These are phyloP conservation scores for Silybum marianum DNA, from an alignment of 129 eudicot species.

Conservation along the genomic window DNA sequence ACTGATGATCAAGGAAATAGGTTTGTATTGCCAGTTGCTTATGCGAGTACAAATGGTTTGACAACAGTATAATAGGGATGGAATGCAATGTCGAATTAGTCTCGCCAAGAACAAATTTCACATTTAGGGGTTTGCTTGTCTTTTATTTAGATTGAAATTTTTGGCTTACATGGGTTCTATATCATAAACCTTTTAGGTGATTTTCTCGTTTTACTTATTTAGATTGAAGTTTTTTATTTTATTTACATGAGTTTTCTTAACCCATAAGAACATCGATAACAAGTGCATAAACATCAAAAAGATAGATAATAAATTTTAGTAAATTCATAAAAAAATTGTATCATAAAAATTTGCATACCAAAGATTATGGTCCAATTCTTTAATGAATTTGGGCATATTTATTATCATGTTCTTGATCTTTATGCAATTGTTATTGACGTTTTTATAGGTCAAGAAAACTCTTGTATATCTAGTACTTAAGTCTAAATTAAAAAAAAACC, in stretches of 20 bases:
- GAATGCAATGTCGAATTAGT: constrained; percentile 66
- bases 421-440: neutral
- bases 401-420: neutral
- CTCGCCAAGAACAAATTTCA: constrained; percentile 40
- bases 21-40: constrained; percentile 58
- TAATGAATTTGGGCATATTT: neutral
- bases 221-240: no score
- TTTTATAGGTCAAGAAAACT: neutral
- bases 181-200: no score
- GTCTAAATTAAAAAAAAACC: neutral
- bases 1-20: constrained; percentile 85
- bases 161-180: no score
- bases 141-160: no score
- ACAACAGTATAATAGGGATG: constrained; percentile 57
- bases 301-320: no score
- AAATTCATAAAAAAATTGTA: no score
- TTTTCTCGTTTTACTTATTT: no score
- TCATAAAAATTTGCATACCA: neutral
- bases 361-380: neutral
- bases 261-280: no score
- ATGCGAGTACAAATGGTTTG: constrained; percentile 54
- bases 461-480: no score
- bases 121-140: no score
- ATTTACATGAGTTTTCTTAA: no score
- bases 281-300: no score